Evolutionary conservation across 768 basidiomycete species (phyloP), one percentile per base, ranked within the genome.

Genomic region (Suillus brevipes): DNA sequence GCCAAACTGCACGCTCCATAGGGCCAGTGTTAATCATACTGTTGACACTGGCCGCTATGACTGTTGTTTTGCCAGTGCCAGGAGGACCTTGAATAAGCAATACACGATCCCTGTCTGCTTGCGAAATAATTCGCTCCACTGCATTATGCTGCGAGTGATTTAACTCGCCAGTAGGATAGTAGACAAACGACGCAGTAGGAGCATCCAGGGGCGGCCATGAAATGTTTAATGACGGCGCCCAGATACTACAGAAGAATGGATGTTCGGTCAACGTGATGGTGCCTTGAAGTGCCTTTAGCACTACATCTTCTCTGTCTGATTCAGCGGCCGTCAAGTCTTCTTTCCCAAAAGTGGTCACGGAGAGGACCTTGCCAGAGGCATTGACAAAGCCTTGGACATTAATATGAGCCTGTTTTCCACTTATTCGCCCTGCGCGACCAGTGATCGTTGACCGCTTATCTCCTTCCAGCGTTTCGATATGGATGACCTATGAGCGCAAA

Each of bases 281-380:
- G 4, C 53, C 12, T 36, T 76, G 74, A 12, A 80, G 37, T 0
- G 67, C 62, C 8, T 37, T 2, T 47, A 74, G 73, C 14, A 79
- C 64, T 50, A 76, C 40, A 7, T 23, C 57, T 18, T 69, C 66
- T 6, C 77, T 74, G 23, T 20, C 4, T 3, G 67, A 60, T 62
- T 91, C 88, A 4, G 90, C 88, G 20, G 68, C 77, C 2, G 89
- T 91, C 0, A 81, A 83, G 36, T 76, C 78, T 61, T 83, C 87
- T 36, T 80, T 82, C 3, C 88, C 89, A 50, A 83, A 75, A 4
- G 87, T 83, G 10, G 73, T 81, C 49, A 91, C 78, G 4, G 74
- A 72, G 20, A 69, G 18, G 57, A 76, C 65, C 31, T 59, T 67
- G 18, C 63, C 50, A 7, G 55, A 57, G 23, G 36, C 66, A 37